Base-by-base conservation (phyloP, 441 rosid species). In the Monsonia emarginata region DNA sequence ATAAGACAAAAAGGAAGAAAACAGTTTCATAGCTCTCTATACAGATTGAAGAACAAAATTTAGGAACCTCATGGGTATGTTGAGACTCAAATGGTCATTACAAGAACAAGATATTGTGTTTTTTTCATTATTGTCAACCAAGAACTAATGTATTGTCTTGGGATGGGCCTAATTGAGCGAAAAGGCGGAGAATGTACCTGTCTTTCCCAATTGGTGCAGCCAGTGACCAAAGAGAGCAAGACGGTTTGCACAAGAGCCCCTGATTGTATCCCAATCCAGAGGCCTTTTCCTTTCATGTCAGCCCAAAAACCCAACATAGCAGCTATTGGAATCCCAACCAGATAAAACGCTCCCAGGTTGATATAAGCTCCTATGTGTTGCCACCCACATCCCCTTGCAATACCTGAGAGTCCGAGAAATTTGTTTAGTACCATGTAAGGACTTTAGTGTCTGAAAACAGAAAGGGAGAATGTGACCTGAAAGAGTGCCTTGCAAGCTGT, bases 381-480 rank as follows among this genome's bases (percentile, higher is more conserved):
- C 91, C 88, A 79, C 60, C 91, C 89, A 3, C 81, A 79, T 59
- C 85, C 88, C 70, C 89, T 80, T 0, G 84, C 83, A 50, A 86
- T 60, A 28, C 91, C 89, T 84, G 74, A 13, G 52, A 13, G 52
- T 34, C 5, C 1, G 34, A 22, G 16, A 57, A 44, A 30, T 8
- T 13, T 6, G 1, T 4, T 46, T 32, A 16, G n/a, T 25, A n/a
- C 14, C 10, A 7, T 34, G 40, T 34, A 34, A 34, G 1, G 40
- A 34, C n/a, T n/a, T n/a, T n/a, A n/a, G 36, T 42, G 18, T 13
- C 46, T 13, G n/a, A 40, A 40, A 40, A 40, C 0, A 0, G 14
- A 16, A 28, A 59, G 5, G 32, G 16, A 34, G 10, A 38, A 14
- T 14, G 16, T 42, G n/a, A 82, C 93, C 96, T 70, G 91, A 84